Percentiles rank a stretch among this genome's conserved stretches.
Conservation (phyloP, 2,329 filamentous ascomycete genomes). For the Elsinoe arachidis region DNA sequence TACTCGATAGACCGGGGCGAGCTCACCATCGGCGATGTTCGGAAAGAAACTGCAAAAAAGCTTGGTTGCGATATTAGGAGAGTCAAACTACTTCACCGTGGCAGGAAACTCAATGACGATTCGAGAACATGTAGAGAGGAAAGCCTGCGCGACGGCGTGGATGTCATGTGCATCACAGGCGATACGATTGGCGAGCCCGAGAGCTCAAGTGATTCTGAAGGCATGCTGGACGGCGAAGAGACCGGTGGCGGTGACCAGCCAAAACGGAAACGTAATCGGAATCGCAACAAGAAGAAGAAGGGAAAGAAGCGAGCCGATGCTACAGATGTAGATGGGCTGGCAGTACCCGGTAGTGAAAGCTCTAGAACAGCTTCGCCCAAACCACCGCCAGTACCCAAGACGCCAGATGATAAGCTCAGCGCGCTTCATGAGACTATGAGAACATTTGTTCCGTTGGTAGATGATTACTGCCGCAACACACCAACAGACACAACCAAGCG, state of each 20-base stretch:
- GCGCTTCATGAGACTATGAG: constrained; percentile 58
- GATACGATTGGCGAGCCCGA: constrained; percentile 40
- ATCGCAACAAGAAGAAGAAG: constrained; percentile 39
- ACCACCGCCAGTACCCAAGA: constrained; percentile 30
- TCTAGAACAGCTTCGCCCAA: constrained; percentile 33
- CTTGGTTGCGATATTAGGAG: constrained; percentile 51
- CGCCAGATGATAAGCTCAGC: constrained; percentile 55
- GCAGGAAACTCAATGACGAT: constrained; percentile 59
- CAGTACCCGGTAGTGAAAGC: constrained; percentile 24
- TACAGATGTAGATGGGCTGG: constrained; percentile 26
- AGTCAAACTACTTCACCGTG: constrained; percentile 66
- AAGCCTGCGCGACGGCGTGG: constrained; percentile 50
- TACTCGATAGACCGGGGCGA: constrained; percentile 68
- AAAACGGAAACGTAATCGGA: constrained; percentile 33
- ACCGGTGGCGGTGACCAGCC: constrained; percentile 26
- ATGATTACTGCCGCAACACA: constrained; percentile 52
- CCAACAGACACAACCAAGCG: constrained; percentile 59
- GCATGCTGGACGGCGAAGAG: constrained; percentile 28
- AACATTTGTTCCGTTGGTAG: constrained; percentile 55
- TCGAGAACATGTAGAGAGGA: constrained; percentile 49
- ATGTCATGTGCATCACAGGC: constrained; percentile 51
- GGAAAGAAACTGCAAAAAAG: constrained; percentile 57
- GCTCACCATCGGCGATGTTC: constrained; percentile 57
- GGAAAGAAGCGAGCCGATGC: constrained; percentile 29
- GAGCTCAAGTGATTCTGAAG: constrained; percentile 35